Conservation (phyloP, 768 basidiomycete species). For the Boletus speciosus region DNA sequence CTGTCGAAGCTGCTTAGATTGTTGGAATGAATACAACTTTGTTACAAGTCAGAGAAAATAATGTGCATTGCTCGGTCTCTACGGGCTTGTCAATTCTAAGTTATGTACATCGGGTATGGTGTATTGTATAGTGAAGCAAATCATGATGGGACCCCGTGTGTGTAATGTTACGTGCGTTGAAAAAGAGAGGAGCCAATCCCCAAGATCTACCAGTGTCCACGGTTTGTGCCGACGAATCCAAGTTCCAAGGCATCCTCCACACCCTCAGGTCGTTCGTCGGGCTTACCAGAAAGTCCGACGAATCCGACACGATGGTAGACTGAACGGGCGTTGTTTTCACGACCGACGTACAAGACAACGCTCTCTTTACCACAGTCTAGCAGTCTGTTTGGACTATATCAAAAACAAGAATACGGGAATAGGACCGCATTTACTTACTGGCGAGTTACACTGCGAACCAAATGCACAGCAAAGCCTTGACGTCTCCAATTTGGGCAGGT, state of each 20-base stretch:
- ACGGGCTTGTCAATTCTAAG: not conserved
- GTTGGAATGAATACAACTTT: not conserved
- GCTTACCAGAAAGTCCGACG: constrained; percentile 39
- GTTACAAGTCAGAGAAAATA: not conserved
- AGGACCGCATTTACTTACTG: constrained; percentile 30
- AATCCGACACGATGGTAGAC: constrained; percentile 57
- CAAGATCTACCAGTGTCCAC: constrained; percentile 50
- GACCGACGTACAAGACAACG: constrained; percentile 55
- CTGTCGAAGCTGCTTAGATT: not conserved
- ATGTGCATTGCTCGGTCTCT: not conserved
- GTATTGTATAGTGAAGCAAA: not conserved
- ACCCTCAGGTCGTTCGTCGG: constrained; percentile 32
- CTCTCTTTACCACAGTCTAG: constrained; percentile 42
- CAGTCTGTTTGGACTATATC: constrained; percentile 27
- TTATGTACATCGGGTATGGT: not conserved
- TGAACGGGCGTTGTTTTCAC: constrained; percentile 46
- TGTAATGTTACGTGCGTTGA: not conserved
- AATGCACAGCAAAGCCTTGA: constrained; percentile 47
- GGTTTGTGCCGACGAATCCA: constrained; percentile 44
- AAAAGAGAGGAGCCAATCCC: not conserved
- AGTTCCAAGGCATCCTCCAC: constrained; percentile 52
- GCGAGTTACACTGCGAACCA: constrained; percentile 47
- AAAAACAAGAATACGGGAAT: not conserved
- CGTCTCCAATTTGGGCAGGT: constrained; percentile 45
- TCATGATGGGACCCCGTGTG: not conserved